Conservation (phyloP, 2,329 filamentous ascomycete species). For the Alternaria solani region DNA sequence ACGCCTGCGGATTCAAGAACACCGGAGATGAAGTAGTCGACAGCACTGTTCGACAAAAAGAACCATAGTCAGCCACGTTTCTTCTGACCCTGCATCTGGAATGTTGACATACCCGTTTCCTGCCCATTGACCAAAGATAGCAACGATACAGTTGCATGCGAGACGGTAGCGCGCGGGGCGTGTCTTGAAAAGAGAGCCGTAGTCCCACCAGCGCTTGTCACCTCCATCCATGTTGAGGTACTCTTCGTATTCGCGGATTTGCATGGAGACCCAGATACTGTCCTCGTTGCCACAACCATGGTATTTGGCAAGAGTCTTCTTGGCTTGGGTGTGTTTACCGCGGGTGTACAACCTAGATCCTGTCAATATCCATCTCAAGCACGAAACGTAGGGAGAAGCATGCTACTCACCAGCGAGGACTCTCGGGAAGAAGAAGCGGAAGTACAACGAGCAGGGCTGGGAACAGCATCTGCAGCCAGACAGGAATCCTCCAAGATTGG, state of each 20-base stretch:
- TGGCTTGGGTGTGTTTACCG: constrained; percentile 62
- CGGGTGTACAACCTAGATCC: constrained; percentile 63
- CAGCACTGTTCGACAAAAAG: constrained; percentile 24
- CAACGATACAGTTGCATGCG: constrained; percentile 60
- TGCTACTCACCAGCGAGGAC: constrained; percentile 25
- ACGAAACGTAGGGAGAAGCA: not conserved
- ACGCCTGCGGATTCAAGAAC: constrained; percentile 50
- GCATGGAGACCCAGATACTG: constrained; percentile 37
- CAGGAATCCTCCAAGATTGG: constrained; percentile 32
- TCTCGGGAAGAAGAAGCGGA: constrained; percentile 64
- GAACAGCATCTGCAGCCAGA: constrained; percentile 40
- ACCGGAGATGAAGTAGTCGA: constrained; percentile 42
- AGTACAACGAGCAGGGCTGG: constrained; percentile 54
- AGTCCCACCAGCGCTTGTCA: constrained; percentile 69
- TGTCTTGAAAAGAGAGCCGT: constrained; percentile 60
- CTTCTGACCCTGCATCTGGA: not conserved
- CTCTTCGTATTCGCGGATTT: constrained; percentile 53
- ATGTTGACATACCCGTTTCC: constrained; percentile 40
- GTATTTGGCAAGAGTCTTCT: constrained; percentile 63
- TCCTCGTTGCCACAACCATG: constrained; percentile 58
- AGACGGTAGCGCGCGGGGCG: constrained; percentile 58
- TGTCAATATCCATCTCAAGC: not conserved
- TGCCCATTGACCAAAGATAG: constrained; percentile 59
- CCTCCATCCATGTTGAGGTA: constrained; percentile 63
- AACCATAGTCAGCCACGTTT: not conserved